Base-by-base conservation (phyloP, 2,329 filamentous ascomycete genomes). In the Pseudogymnoascus sp. region DNA sequence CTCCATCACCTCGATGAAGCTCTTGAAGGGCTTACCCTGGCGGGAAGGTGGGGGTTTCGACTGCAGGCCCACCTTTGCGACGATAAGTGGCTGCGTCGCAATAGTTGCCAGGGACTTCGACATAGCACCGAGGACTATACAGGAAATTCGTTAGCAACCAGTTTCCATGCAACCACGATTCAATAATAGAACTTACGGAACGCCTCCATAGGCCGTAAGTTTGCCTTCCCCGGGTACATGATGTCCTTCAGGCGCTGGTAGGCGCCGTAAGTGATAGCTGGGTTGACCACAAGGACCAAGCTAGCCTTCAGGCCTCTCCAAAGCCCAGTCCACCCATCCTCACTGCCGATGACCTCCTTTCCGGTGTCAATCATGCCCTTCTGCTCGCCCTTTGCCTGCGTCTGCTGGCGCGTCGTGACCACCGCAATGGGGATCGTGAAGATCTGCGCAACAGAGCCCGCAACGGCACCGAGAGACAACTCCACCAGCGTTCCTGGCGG, bases 351-450 rank as follows among this genome's bases (percentile, higher is more conserved):
- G 5, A 99, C 92, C 73, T 99, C 94, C 66, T 83, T 86, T 4
- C 89, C 94, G 1, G 94, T 99, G 61, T 89, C 92, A 57, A 96
- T 69, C 64, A 99, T 80, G 15, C 92, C 89, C 75, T 95, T 96
- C 72, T 88, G 86, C 67, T 97, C 90, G 24, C 77, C 80, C 75
- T 91, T 95, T 61, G 81, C 83, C 72, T 96, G 92, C 17, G 94
- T 99, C 75, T 99, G 94, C 74, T 99, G 94, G 60, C 94, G 84
- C 29, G 94, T 97, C 6, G 94, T 99, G 59, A 99, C 86, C 13
- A 99, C 94, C 1, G 94, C 88, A 11, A 99, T 90, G 0, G 94
- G 94, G 62, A 99, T 97, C 9, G 94, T 99, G 76, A 96, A 97
- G 26, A 97, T 76, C 76, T 99, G 94, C 21, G 94, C 94, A 60